Evolutionary conservation across 371 early-diverging fungal species (phyloP).

Genomic region (Mucor irregularis): DNA sequence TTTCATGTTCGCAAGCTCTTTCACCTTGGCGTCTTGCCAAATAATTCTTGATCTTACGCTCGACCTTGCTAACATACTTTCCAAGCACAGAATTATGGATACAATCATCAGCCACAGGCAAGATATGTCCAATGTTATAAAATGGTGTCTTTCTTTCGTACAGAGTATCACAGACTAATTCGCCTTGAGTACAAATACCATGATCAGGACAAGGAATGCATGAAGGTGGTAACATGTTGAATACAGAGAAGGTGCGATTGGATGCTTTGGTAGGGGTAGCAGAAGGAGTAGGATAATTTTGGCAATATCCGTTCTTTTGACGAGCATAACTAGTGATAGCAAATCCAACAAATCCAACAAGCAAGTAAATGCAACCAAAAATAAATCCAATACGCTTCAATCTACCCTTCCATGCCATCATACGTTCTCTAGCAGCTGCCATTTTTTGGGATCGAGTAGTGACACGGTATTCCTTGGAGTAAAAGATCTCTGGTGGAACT

Average conservation of each 20-base stretch:
- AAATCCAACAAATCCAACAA: not conserved
- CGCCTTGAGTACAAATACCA: slow-evolving; percentile 17
- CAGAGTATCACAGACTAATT: slow-evolving; percentile 16
- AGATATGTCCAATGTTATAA: slow-evolving; percentile 7
- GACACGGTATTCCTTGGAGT: not conserved
- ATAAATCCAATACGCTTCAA: not conserved
- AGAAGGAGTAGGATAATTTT: not conserved
- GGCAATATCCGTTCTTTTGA: slow-evolving; percentile 19
- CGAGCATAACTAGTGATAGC: slow-evolving; percentile 11
- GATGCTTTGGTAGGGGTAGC: not conserved
- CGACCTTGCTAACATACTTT: slow-evolving; percentile 13
- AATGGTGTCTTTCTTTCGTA: slow-evolving; percentile 17
- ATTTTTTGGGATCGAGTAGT: slow-evolving; percentile 3
- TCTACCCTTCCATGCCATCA: slow-evolving; percentile 2
- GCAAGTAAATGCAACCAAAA: not conserved
- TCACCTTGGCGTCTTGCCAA: slow-evolving; percentile 20
- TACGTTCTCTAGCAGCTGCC: not conserved
- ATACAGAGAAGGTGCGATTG: slow-evolving; percentile 1
- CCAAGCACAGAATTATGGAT: slow-evolving; percentile 16
- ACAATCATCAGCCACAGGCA: slow-evolving; percentile 28
- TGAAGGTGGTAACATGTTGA: slow-evolving; percentile 6
- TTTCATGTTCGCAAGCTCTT: slow-evolving; percentile 3
- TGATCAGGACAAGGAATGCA: slow-evolving; percentile 30
- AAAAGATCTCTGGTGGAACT: slow-evolving; percentile 5
- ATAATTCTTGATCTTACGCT: slow-evolving; percentile 11